These are phyloP conservation scores for Scheffersomyces amazonensis DNA, from an alignment of 805 yeast species.

Conservation along the genomic window DNA sequence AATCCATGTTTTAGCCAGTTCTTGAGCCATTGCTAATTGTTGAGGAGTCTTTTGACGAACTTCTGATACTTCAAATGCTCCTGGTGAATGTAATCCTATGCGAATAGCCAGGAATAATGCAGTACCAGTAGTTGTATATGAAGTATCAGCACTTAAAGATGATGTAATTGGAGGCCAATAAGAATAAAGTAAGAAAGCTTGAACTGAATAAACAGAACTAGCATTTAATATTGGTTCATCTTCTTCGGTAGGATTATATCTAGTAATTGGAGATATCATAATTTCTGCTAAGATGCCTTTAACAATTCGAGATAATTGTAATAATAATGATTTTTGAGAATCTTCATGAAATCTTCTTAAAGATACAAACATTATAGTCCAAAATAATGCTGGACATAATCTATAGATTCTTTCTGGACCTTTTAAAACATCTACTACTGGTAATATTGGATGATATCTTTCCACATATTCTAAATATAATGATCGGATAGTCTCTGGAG, in stretches of 20 bases:
- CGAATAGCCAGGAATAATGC: conserved; percentile 92
- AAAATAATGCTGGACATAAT: conserved; percentile 83
- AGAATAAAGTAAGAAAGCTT: conserved; percentile 83
- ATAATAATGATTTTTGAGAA: conserved; percentile 41
- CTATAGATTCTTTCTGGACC: conserved; percentile 82
- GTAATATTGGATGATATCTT: conserved; percentile 82
- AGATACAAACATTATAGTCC: conserved; percentile 90
- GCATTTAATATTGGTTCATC: conserved; percentile 84
- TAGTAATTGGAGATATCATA: conserved; percentile 84
- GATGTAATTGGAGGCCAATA: conserved; percentile 97
- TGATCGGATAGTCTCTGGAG: conserved; percentile 56
- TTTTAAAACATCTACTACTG: conserved; percentile 75
- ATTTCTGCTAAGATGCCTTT: conserved; percentile 81
- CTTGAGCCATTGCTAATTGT: conserved; percentile 51
- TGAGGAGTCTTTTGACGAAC: conserved; percentile 40
- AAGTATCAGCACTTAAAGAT: conserved; percentile 89
- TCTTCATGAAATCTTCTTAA: conserved; percentile 56
- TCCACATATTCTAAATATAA: conserved; percentile 68
- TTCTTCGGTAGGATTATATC: conserved; percentile 74
- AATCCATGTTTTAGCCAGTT: conserved; percentile 91
- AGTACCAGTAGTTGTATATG: conserved; percentile 93
- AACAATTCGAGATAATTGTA: conserved; percentile 63
- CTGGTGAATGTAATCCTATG: conserved; percentile 80
- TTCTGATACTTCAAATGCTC: conserved; percentile 37
- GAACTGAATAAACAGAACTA: conserved; percentile 90